Evolutionary conservation across 78 protist species (phyloP).

Genomic region (Dictyostelium firmibasis): DNA sequence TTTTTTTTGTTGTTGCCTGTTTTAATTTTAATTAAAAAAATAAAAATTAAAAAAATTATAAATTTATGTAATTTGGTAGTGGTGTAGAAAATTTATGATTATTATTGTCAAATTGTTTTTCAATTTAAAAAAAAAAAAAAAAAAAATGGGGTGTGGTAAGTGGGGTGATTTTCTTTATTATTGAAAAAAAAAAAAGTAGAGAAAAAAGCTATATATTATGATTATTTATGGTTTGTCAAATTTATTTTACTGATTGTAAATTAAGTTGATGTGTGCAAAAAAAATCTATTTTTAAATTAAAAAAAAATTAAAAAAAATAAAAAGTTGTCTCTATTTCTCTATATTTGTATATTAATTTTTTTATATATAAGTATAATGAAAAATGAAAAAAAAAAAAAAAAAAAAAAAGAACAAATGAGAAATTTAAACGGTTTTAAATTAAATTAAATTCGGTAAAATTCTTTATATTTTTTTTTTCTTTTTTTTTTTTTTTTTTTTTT

Average conservation of each 20-base stretch:
- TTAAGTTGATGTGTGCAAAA: background rate
- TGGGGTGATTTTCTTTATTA: background rate
- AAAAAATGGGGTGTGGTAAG: background rate
- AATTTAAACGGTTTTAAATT: background rate
- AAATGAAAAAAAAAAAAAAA: background rate
- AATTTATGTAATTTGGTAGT: background rate
- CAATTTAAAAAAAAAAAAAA: too few species aligned
- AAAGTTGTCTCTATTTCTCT: too few species aligned
- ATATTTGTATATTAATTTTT: too few species aligned
- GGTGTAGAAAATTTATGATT: background rate
- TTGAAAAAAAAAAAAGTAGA: too few species aligned
- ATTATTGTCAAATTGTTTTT: too few species aligned
- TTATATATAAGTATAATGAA: background rate
- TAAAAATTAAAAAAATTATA: too few species aligned
- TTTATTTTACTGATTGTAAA: background rate
- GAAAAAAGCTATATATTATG: background rate
- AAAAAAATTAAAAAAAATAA: too few species aligned
- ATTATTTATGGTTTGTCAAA: too few species aligned
- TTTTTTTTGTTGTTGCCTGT: background rate
- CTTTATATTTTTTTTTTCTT: too few species aligned
- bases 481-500: too few species aligned
- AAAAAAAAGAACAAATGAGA: too few species aligned
- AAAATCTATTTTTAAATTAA: background rate
- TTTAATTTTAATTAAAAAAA: too few species aligned
- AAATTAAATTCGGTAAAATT: background rate